A percentile compares a stretch with the other conserved stretches of the same genome.
These are phyloP conservation scores for Selaginella moellendorffii DNA, from an alignment of 75 land plant species.

Conservation along the genomic window DNA sequence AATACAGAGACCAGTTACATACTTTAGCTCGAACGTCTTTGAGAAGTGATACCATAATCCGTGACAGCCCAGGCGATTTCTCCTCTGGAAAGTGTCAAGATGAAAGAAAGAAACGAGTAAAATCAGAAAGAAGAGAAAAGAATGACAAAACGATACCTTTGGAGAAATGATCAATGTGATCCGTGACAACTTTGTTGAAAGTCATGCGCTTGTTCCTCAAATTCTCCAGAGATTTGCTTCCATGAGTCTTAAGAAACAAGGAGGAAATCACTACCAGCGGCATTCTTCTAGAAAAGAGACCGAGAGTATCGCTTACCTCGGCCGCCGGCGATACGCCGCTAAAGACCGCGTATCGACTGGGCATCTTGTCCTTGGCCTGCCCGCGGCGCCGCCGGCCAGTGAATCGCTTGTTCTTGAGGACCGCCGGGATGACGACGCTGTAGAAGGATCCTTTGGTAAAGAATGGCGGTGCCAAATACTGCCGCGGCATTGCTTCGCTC, in stretches of 20 bases:
- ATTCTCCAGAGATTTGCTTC: not conserved
- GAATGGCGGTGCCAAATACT: not conserved
- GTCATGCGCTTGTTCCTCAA: not conserved
- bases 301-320: too few species aligned
- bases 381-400: not conserved
- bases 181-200: not conserved
- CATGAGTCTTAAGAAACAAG: not conserved
- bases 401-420: not conserved
- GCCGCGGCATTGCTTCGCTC: not conserved
- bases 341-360: not conserved
- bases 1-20: not conserved
- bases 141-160: not conserved
- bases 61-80: not conserved
- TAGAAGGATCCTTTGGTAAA: not conserved
- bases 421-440: not conserved
- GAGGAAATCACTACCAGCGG: too few species aligned
- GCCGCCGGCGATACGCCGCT: not conserved
- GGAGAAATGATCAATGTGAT: not conserved
- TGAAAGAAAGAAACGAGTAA: too few species aligned
- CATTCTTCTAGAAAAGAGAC: too few species aligned
- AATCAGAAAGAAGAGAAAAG: too few species aligned
- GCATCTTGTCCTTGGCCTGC: not conserved
- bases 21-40: not conserved
- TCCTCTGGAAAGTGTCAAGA: not conserved
- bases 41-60: not conserved